Evolutionary conservation across 192 early-diverging fungal species (phyloP), one percentile per base, ranked within the genome.

Genomic region (Podila epicladia): DNA sequence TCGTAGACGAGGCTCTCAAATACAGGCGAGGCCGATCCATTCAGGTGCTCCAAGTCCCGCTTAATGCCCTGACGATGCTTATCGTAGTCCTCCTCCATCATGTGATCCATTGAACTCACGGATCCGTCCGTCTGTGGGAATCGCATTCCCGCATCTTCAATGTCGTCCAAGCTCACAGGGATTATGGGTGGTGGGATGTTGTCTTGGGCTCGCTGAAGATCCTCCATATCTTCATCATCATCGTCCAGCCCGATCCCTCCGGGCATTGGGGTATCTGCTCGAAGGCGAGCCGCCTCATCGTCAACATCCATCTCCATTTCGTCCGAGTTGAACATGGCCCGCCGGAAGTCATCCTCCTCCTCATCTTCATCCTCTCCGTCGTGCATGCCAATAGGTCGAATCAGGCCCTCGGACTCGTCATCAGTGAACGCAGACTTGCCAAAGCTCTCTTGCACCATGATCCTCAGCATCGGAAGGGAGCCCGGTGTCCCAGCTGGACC

Each of bases 281-380:
- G 59, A 17, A 80, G 71, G 5, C 77, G 77, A 11, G 77, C 67
- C 6, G 77, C 67, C 15, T 80, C 77, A 26, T 80, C 77, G 1
- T 80, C 77, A 11, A 66, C 77, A 61, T 80, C 77, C 53, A 80
- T n/a, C 57, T 80, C 71, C 77, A 80, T 80, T 48, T 80, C 77
- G 22, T 80, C 77, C 8, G 77, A 80, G 62, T 73, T 80, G 48
- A 73, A 80, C 77, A 80, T 80, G 2, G 77, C 77, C 24, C 77
- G 62, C 20, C 77, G 72, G 31, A 73, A 80, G 6, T 80, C 77
- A 20, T 80, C 77, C 9, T 80, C 77, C 8, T 80, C 77, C 6
- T 80, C 77, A 55, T 72, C 66, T 31, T 80, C 71, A 24, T 80
- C 77, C 19, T 80, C 77, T 24, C 77, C 77, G 38, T 80, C 77